phyloP scores from a whole-genome alignment of 2,329 filamentous ascomycete genomes.

The Aspergillus amoenus region DNA sequence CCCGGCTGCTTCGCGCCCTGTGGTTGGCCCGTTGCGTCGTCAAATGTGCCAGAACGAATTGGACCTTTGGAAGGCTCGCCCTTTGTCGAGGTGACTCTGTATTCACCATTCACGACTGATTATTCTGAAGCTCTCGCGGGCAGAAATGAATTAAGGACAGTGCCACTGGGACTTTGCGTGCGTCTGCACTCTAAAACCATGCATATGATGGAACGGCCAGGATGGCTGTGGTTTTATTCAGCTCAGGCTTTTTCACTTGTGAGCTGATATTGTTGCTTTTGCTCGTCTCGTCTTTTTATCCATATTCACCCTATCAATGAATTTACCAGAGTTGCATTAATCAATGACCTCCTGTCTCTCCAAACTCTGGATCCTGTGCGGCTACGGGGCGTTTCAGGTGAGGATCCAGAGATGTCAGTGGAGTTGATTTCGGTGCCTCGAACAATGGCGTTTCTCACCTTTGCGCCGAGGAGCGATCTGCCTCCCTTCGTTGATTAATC shows the following conservation, averaged over 20 bases:
- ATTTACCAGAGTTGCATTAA: neutral
- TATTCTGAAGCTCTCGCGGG: neutral
- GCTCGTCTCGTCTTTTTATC: neutral
- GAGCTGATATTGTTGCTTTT: neutral
- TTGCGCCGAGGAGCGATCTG: neutral
- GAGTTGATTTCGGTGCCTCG: neutral
- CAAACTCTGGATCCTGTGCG: constrained; percentile 1
- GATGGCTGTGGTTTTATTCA: neutral
- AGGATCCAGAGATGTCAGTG: constrained; percentile 5
- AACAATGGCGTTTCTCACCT: neutral
- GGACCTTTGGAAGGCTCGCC: neutral
- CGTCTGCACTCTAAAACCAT: neutral
- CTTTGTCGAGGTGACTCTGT: neutral
- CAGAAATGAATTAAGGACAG: neutral
- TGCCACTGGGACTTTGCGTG: neutral
- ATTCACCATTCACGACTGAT: neutral
- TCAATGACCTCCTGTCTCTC: neutral
- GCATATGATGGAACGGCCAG: neutral
- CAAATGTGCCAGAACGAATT: neutral
- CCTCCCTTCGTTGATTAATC: neutral
- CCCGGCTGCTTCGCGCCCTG: neutral
- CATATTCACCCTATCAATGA: neutral
- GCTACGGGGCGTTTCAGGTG: constrained; percentile 2
- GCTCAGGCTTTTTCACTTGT: neutral
- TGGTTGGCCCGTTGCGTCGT: constrained; percentile 7